Percentiles rank a stretch among this genome's conserved stretches.
phyloP scores from a whole-genome alignment of 176 grass and related monocot species.

The Oryza longistaminata region DNA sequence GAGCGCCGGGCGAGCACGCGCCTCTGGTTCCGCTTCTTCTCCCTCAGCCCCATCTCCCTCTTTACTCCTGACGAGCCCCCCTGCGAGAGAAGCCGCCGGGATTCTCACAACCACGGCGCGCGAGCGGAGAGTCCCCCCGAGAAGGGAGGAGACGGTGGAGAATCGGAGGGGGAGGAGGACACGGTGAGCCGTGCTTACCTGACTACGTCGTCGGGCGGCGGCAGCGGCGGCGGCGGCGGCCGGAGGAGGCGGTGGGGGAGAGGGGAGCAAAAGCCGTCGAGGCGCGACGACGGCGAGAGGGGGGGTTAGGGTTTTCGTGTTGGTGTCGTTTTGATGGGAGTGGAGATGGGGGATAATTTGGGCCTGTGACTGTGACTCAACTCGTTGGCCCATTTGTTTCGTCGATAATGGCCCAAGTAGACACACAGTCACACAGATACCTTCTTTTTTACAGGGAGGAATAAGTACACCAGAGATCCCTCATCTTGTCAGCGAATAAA shows the following conservation, averaged over 20 bases:
- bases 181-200: background rate
- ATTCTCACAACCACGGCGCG: background rate
- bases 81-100: background rate
- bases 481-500: too few relatives aligned
- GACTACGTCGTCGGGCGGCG: background rate
- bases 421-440: too few relatives aligned
- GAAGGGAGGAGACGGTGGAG: background rate
- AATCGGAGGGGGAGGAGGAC: background rate
- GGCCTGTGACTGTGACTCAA: background rate
- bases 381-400: background rate
- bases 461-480: too few relatives aligned
- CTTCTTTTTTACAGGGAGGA: too few relatives aligned
- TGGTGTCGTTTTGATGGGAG: background rate
- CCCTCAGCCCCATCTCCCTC: slow-evolving; percentile 45
- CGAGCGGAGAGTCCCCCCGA: background rate
- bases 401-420: too few relatives aligned
- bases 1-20: slow-evolving; percentile 56
- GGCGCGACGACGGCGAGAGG: background rate
- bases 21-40: slow-evolving; percentile 64
- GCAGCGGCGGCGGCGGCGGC: background rate
- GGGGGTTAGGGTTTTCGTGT: slow-evolving; percentile 27
- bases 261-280: slow-evolving; percentile 16
- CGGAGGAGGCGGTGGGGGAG: background rate
- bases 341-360: background rate
- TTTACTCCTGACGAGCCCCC: background rate